Conservation (phyloP, 2,329 filamentous ascomycete species). For the Sporothrix phasma region DNA sequence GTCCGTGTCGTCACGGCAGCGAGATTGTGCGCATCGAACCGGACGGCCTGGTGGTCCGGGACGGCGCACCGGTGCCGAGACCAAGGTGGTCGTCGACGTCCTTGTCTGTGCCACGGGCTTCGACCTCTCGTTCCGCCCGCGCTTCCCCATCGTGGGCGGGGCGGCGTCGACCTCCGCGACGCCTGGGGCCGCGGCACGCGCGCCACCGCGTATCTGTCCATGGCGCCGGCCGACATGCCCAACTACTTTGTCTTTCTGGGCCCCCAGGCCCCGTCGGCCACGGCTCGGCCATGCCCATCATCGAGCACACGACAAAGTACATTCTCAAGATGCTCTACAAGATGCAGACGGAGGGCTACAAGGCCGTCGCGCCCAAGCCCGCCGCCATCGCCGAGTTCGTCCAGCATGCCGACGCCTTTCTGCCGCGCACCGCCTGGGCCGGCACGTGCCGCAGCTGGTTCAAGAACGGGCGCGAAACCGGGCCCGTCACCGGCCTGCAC, state of each 20-base stretch:
- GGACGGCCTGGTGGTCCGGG: conserved; percentile 23
- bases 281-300: conserved; percentile 21
- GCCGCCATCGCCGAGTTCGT: conserved; percentile 20
- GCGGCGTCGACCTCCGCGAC: conserved; percentile 13
- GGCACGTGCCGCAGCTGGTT: conserved; percentile 24
- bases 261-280: conserved; percentile 19
- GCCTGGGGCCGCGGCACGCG: conserved; percentile 17
- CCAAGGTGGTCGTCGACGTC: conserved; percentile 23
- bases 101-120: conserved; percentile 33
- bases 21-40: conserved; percentile 30
- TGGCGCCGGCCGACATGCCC: conserved; percentile 14
- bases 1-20: conserved; percentile 32
- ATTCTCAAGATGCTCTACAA: conserved; percentile 23
- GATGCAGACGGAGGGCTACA: conserved; percentile 25
- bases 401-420: conserved; percentile 25
- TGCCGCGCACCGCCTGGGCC: conserved; percentile 25
- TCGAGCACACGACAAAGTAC: conserved; percentile 24
- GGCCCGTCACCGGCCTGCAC: conserved; percentile 16
- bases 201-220: conserved; percentile 16
- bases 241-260: conserved; percentile 21
- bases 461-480: conserved; percentile 19
- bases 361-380: conserved; percentile 17
- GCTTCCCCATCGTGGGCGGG: conserved; percentile 24
- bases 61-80: conserved; percentile 18
- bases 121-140: conserved; percentile 23